Evolutionary conservation across 2,329 filamentous ascomycete genomes (phyloP).

Genomic region (Tolypocladium nubicola): DNA sequence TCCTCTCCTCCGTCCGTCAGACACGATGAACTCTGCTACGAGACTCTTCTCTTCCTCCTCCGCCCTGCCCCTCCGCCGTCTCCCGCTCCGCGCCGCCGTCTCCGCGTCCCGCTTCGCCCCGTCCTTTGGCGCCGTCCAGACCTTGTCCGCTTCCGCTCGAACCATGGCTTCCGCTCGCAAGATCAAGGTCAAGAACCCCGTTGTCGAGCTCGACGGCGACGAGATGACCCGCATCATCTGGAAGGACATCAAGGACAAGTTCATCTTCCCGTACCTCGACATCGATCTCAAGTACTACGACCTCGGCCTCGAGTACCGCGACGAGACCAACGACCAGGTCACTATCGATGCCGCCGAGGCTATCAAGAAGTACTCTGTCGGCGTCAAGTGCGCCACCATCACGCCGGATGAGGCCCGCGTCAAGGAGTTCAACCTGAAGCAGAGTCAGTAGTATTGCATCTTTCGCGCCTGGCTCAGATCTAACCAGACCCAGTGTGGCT

Average conservation of each 20-base stretch:
- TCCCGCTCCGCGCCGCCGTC: constrained; percentile 13
- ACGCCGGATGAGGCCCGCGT: constrained; percentile 95
- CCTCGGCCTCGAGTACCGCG: constrained; percentile 84
- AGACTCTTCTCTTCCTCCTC: constrained; percentile 20
- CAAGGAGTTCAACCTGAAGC: constrained; percentile 96
- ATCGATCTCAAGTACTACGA: constrained; percentile 99
- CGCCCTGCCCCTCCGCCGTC: constrained; percentile 16
- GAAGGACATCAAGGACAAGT: constrained; percentile 98
- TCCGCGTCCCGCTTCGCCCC: constrained; percentile 29
- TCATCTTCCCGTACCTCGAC: constrained; percentile 92
- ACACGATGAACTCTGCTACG: constrained; percentile 16
- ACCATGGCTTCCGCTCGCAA: constrained; percentile 57
- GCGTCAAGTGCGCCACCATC: constrained; percentile 99
- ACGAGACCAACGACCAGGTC: constrained; percentile 93
- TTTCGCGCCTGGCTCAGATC: neutral
- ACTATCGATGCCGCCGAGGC: constrained; percentile 91
- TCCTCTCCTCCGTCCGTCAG: neutral
- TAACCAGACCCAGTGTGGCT: constrained; percentile 74
- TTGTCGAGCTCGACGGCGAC: constrained; percentile 92
- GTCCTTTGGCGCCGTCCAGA: constrained; percentile 32
- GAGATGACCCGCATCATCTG: constrained; percentile 99
- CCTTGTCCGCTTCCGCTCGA: constrained; percentile 55
- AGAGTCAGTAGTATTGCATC: constrained; percentile 52
- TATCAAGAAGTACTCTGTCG: constrained; percentile 97
- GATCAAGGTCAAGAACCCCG: constrained; percentile 99